Base-by-base conservation (phyloP, 331 rosid species). In the Arachis monticola region DNA sequence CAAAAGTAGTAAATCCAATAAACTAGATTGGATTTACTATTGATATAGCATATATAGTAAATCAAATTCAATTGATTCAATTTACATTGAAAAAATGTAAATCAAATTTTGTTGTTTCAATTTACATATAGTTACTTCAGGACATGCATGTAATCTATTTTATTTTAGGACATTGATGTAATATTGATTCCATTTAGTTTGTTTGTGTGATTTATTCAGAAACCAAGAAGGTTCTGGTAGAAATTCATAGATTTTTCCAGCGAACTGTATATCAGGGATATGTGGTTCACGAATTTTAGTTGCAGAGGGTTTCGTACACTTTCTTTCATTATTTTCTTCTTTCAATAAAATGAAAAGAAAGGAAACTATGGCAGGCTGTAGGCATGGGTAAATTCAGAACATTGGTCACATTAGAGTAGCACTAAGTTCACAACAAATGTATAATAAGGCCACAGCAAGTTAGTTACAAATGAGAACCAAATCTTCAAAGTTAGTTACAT, bases 201-300 rank as follows among this genome's bases (percentile, higher is more conserved):
- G 27, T 22, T 22, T 22, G 27, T 22, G 27, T 22, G 27, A 22
- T 22, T 22, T 22, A 22, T 22, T 22, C 27, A 73, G 55, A 94
- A 94, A 2, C 99, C 99, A 40, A 94, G 92, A 81, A 92, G 58
- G 60, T 90, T 83, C 55, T 86, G 90, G 66, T 94, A 94, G 72
- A 92, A 94, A 22, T 74, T 58, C 0, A 88, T 87, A 0, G 99
- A 88, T 77, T 90, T 72, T 31, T 82, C 91, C 3, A 88, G 83
- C 5, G 93, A 92, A 72, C 77, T 56, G 78, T 96, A 92, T 2
- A 90, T 12, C 7, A 88, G 96, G 17, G 99, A 94, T 82, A 94
- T 83, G 75, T 94, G 97, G 83, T 94, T 94, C 61, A 94, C 81
- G 52, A 97, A 94, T 41, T 86, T 92, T 27, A 92, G 88, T 74